These are phyloP conservation scores for Tephrocybe rancida DNA, from an alignment of 768 basidiomycete genomes.

Conservation along the genomic window DNA sequence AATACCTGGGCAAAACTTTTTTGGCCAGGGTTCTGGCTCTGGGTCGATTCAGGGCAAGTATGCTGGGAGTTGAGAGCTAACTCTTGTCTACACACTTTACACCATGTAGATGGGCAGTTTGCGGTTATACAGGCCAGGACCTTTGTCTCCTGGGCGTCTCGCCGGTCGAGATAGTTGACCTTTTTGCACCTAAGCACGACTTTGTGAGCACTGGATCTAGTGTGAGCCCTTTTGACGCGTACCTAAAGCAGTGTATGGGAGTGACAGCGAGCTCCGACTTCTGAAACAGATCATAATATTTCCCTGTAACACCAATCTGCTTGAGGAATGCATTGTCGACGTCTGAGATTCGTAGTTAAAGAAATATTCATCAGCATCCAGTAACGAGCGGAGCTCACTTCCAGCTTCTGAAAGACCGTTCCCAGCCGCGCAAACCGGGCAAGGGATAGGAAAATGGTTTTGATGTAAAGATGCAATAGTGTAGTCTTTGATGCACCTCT, in stretches of 20 bases:
- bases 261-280: slow-evolving; percentile 47
- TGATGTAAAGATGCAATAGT: slow-evolving; percentile 49
- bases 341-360: slow-evolving; percentile 23
- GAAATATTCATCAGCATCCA: too few species aligned
- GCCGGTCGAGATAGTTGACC: slow-evolving; percentile 49
- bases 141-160: slow-evolving; percentile 41
- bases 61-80: slow-evolving; percentile 37
- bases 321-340: slow-evolving; percentile 40
- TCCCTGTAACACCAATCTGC: slow-evolving; percentile 44
- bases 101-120: slow-evolving; percentile 58
- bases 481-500: slow-evolving; percentile 48
- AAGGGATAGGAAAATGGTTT: slow-evolving; percentile 59
- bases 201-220: background rate
- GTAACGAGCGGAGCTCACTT: background rate
- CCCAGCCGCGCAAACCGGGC: slow-evolving; percentile 52
- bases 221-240: background rate
- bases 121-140: slow-evolving; percentile 51
- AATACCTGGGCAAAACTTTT: slow-evolving; percentile 57
- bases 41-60: slow-evolving; percentile 58
- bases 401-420: slow-evolving; percentile 17
- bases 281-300: slow-evolving; percentile 39
- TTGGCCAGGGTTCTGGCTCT: slow-evolving; percentile 52
- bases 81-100: slow-evolving; percentile 56
- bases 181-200: slow-evolving; percentile 45
- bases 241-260: slow-evolving; percentile 50